Evolutionary conservation across 306 rosid species (phyloP), one percentile per base, ranked within the genome.

Genomic region (Astragalus glycyphyllos): DNA sequence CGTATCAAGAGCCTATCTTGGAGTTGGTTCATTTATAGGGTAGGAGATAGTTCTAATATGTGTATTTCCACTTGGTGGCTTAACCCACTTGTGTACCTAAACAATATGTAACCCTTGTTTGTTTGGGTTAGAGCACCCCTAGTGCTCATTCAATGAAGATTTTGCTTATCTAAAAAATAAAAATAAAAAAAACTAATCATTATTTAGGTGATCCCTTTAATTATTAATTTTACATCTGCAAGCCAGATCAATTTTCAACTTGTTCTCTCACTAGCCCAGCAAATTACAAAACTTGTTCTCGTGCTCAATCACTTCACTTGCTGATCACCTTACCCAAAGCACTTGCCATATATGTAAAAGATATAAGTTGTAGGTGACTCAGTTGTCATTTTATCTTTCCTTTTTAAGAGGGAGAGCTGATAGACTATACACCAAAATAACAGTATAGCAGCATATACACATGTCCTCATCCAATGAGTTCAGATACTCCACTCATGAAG

Each of bases 401-500:
- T 11, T 64, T 45, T 7, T 16, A 7, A 11, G 29, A 40, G n/a
- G 37, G 35, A 38, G 4, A 13, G 68, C 37, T 17, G 51, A 20
- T 35, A 48, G 14, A 68, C 11, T 32, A 3, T 1, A 38, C 9
- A 35, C 58, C 14, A 5, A 4, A 11, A 42, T 8, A 53, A 10
- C 13, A 58, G 37, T 35, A 75, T 35, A 75, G 14, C 6, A 69
- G 64, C 47, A 14, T 26, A 13, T 44, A 65, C 2, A 11, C 8
- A 14, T 69, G 49, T 12, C 13, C 26, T 15, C 3, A 20, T 20
- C 1, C 32, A n/a, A n/a, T 29, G 29, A 23, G n/a, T 10, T 14
- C 13, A 41, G n/a, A 41, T 41, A 35, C 65, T 68, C 29, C 70
- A 48, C 60, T 55, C 4, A 69, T 26, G 7, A 69, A 54, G 53